Conservation (phyloP, 331 rosid species). For the Pyracantha coccinea region DNA sequence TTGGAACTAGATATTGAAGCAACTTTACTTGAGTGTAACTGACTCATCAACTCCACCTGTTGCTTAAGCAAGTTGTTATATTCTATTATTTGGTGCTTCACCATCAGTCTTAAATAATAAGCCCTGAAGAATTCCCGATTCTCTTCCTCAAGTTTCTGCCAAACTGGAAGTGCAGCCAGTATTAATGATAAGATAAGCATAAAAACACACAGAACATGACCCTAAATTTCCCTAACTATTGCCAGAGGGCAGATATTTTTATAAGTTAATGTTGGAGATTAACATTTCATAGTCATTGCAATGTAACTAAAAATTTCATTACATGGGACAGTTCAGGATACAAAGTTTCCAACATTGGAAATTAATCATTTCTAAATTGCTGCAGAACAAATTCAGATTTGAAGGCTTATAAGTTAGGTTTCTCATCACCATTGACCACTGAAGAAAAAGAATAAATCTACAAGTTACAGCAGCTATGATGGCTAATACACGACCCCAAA, state of each 20-base stretch:
- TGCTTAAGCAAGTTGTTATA: constrained; percentile 75
- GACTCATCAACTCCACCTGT: constrained; percentile 60
- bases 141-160: constrained; percentile 96
- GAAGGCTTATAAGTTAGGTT: not conserved
- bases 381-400: not conserved
- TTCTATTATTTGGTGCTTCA: constrained; percentile 76
- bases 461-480: not conserved
- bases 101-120: constrained; percentile 72
- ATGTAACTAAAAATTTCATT: not conserved
- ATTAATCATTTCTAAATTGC: not conserved
- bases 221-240: not conserved
- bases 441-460: not conserved
- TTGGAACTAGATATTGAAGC: constrained; percentile 55
- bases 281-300: not conserved
- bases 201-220: not conserved
- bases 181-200: not conserved
- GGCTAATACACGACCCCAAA: not conserved
- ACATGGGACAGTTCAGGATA: not conserved
- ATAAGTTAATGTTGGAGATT: not conserved
- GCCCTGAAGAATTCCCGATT: constrained; percentile 85
- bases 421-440: not conserved
- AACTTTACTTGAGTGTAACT: constrained; percentile 43
- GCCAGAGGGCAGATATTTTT: not conserved
- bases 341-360: not conserved
- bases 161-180: constrained; percentile 44